Conservation (phyloP, 345 rosid species). For the Bretschneidera sinensis region DNA sequence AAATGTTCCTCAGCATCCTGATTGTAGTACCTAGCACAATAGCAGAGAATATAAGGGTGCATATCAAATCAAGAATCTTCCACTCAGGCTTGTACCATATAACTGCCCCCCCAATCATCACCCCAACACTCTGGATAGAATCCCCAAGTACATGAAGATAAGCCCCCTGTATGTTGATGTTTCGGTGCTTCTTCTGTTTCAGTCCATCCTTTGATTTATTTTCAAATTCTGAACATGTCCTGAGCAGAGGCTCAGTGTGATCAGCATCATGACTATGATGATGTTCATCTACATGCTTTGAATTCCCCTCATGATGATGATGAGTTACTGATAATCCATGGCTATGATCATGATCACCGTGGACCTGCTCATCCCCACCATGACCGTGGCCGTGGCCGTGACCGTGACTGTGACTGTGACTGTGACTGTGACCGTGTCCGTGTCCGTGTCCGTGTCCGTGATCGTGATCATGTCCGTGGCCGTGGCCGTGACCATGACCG, state of each 20-base stretch:
- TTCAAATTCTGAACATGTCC: constrained; percentile 17
- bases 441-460: constrained; percentile 24
- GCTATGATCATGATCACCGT: constrained; percentile 7
- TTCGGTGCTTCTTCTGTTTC: constrained; percentile 38
- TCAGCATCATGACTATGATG: constrained; percentile 28
- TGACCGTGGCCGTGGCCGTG: constrained; percentile 23
- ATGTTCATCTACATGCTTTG: constrained; percentile 19
- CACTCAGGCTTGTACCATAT: constrained; percentile 71
- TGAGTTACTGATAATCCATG: constrained; percentile 12
- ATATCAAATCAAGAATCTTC: constrained; percentile 63
- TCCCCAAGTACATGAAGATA: constrained; percentile 73
- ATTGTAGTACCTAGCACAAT: constrained; percentile 55
- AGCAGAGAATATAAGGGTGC: constrained; percentile 56
- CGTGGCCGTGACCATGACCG: constrained; percentile 34
- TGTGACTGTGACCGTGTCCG: constrained; percentile 13
- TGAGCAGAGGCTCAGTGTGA: constrained; percentile 30
- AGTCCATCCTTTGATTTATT: constrained; percentile 5
- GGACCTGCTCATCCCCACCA: constrained; percentile 3
- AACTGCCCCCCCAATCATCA: constrained; percentile 66
- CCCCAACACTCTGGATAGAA: constrained; percentile 70
- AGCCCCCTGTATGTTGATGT: constrained; percentile 64
- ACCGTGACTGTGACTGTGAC: no score
- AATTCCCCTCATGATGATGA: constrained; percentile 11
- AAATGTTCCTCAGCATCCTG: constrained; percentile 54
- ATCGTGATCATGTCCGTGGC: constrained; percentile 23